Conservation (phyloP, 2,329 filamentous ascomycete genomes). For the Chalaropsis thielavioides region DNA sequence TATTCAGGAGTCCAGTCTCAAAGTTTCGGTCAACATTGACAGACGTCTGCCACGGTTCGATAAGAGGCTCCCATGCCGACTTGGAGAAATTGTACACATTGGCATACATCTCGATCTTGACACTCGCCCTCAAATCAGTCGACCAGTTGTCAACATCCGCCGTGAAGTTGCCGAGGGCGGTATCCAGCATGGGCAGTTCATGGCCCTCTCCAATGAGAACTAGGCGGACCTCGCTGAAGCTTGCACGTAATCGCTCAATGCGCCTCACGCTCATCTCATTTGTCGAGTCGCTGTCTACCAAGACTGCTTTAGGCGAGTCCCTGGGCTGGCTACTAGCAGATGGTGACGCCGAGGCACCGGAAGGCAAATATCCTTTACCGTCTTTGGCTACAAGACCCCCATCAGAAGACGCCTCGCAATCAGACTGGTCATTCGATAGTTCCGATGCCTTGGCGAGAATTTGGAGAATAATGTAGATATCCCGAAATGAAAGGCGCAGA, state of each 20-base stretch:
- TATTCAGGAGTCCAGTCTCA: conserved; percentile 58
- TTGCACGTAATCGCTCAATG: conserved; percentile 69
- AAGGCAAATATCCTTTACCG: background rate
- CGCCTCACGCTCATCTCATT: conserved; percentile 21
- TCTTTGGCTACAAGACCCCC: background rate
- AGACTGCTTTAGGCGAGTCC: background rate
- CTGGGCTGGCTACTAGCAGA: background rate
- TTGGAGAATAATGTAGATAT: conserved; percentile 87
- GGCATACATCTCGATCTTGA: conserved; percentile 81
- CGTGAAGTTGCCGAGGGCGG: conserved; percentile 81
- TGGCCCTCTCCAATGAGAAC: conserved; percentile 92
- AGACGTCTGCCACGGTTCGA: conserved; percentile 94
- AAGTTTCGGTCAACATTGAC: conserved; percentile 72
- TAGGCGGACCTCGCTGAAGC: conserved; percentile 75
- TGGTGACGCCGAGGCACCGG: background rate
- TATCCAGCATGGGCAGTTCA: conserved; percentile 85
- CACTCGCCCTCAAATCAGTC: conserved; percentile 69
- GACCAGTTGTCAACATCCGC: conserved; percentile 85
- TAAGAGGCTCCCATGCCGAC: conserved; percentile 89
- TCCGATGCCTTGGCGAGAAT: conserved; percentile 85
- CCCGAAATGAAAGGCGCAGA: conserved; percentile 74
- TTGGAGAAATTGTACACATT: conserved; percentile 99
- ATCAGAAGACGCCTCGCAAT: background rate
- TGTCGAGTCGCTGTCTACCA: background rate
- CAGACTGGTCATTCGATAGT: conserved; percentile 49